phyloP scores from a whole-genome alignment of 2,329 filamentous ascomycete genomes.

The Aspergillus proliferans region DNA sequence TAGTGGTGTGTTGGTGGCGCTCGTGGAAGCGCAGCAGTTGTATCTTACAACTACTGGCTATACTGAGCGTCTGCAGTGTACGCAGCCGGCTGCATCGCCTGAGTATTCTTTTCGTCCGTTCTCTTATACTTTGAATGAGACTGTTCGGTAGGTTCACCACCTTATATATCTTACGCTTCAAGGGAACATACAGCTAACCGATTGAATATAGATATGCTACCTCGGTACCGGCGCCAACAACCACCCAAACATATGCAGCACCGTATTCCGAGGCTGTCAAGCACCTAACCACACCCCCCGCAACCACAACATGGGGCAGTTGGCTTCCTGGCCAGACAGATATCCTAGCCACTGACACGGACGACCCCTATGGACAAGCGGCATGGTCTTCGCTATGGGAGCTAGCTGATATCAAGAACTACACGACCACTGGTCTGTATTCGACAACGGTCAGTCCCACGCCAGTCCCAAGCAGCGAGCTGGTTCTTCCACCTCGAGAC shows the following conservation, averaged over 20 bases:
- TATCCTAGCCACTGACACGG: constrained; percentile 21
- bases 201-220: constrained; percentile 20
- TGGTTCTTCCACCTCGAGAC: constrained; percentile 50
- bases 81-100: constrained; percentile 10
- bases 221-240: constrained; percentile 24
- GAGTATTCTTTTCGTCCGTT: constrained; percentile 23
- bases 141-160: constrained; percentile 13
- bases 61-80: constrained; percentile 18
- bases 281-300: constrained; percentile 16
- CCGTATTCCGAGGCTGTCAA: constrained; percentile 19
- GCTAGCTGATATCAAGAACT: constrained; percentile 23
- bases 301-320: constrained; percentile 29
- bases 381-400: constrained; percentile 33
- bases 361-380: constrained; percentile 29
- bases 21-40: constrained; percentile 16
- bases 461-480: constrained; percentile 48
- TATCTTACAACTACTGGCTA: constrained; percentile 22
- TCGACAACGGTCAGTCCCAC: constrained; percentile 52
- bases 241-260: constrained; percentile 24
- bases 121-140: constrained; percentile 24
- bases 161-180: background rate
- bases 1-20: constrained; percentile 2
- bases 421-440: constrained; percentile 34
- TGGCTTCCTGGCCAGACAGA: constrained; percentile 26
- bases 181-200: background rate